phyloP scores from a whole-genome alignment of 2,329 filamentous ascomycete genomes.

The Lachnellula suecica region DNA sequence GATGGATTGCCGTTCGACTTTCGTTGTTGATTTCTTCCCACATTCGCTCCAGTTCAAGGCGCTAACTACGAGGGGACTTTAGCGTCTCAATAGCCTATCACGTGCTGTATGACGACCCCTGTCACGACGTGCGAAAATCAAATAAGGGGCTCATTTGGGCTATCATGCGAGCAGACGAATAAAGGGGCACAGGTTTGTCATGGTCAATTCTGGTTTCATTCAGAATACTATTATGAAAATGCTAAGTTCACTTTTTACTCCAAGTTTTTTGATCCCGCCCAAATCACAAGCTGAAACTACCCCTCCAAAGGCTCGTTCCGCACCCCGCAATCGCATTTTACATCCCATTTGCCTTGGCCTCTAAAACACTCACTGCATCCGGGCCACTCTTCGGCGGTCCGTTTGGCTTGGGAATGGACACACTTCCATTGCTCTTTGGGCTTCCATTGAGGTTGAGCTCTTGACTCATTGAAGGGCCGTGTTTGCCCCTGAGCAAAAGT shows the following conservation, averaged over 20 bases:
- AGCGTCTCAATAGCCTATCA: background rate
- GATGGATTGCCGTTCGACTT: background rate
- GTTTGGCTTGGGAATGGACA: constrained; percentile 27
- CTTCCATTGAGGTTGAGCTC: constrained; percentile 36
- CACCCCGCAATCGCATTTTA: constrained; percentile 16
- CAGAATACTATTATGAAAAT: background rate
- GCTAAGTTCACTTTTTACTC: constrained; percentile 14
- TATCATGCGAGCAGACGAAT: background rate
- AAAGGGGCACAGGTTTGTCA: background rate
- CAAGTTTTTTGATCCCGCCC: background rate
- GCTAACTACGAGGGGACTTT: background rate
- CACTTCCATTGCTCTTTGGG: constrained; percentile 21
- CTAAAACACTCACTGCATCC: constrained; percentile 37
- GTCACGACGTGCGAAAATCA: background rate
- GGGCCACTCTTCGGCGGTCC: constrained; percentile 25
- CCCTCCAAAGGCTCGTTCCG: constrained; percentile 18
- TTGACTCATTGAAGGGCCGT: constrained; percentile 42
- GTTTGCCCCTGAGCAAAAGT: constrained; percentile 58
- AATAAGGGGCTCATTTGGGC: background rate
- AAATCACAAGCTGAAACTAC: constrained; percentile 17
- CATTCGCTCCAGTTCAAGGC: constrained; percentile 6
- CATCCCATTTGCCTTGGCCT: constrained; percentile 39
- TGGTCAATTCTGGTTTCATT: background rate
- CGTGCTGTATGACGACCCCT: background rate
- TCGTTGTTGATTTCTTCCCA: constrained; percentile 13